Evolutionary conservation across 768 basidiomycete genomes (phyloP).

Genomic region (Agaricus subrufescens): DNA sequence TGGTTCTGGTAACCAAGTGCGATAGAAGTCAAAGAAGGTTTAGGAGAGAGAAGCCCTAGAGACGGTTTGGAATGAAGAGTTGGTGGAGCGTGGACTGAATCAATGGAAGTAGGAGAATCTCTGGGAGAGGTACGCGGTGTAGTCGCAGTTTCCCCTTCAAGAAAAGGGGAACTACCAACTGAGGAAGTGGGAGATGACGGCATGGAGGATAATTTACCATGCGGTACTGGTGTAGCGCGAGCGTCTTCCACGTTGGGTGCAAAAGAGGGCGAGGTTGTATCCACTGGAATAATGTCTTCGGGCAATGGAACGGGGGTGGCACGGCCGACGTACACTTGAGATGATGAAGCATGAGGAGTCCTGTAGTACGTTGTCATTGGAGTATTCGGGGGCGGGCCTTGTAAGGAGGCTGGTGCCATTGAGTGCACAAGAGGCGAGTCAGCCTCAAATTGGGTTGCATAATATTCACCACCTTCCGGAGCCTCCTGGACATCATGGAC

Average conservation of each 20-base stretch:
- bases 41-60: not conserved
- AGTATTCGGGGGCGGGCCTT: constrained; percentile 16
- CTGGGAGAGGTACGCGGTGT: constrained; percentile 1
- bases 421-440: not conserved
- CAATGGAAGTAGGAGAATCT: not conserved
- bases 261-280: not conserved
- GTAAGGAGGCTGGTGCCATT: not conserved
- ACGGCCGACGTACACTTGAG: constrained; percentile 23
- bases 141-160: not conserved
- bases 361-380: constrained; percentile 14
- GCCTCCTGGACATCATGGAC: constrained; percentile 8
- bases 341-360: constrained; percentile 18
- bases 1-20: constrained; percentile 5
- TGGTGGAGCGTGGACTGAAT: not conserved
- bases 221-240: constrained; percentile 4
- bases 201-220: not conserved
- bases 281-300: not conserved
- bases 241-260: not conserved
- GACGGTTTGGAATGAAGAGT: constrained; percentile 4
- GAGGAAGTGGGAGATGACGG: constrained; percentile 1
- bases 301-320: not conserved
- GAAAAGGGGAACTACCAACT: not conserved
- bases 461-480: constrained; percentile 1
- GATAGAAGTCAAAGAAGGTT: not conserved
- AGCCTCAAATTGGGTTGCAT: not conserved